Conservation (phyloP, 805 yeast species). For the Candida verbasci region DNA sequence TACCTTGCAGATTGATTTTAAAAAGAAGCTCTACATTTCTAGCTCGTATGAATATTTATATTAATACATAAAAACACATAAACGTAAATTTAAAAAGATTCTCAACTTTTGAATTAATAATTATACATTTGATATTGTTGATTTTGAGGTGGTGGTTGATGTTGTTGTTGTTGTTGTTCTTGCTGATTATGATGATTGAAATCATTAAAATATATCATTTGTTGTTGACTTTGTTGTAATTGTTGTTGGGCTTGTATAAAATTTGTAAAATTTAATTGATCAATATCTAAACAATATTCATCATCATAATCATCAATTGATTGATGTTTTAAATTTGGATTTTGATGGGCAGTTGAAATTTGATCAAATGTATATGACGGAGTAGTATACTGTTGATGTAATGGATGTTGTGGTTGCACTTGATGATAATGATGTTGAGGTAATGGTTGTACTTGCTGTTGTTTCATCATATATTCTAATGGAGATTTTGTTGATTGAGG, state of each 20-base stretch:
- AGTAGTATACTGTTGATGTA: constrained; percentile 1
- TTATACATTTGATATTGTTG: constrained; percentile 4
- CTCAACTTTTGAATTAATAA: background rate
- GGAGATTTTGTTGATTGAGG: constrained; percentile 7
- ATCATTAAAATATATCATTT: background rate
- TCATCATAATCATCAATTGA: constrained; percentile 36
- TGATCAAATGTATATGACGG: constrained; percentile 9
- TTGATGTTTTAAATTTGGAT: background rate
- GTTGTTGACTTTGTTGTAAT: constrained; percentile 3
- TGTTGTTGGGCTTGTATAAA: constrained; percentile 6
- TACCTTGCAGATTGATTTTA: too few species aligned
- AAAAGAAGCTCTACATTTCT: too few species aligned
- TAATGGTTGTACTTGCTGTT: constrained; percentile 5
- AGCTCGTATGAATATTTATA: too few species aligned
- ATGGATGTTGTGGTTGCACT: constrained; percentile 4
- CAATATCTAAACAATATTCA: constrained; percentile 40
- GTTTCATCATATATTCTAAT: constrained; percentile 1
- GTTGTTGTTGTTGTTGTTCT: too few species aligned
- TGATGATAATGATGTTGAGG: too few species aligned
- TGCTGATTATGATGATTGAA: background rate
- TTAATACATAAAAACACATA: background rate
- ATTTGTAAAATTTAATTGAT: constrained; percentile 40
- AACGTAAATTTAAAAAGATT: too few species aligned
- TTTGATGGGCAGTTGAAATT: constrained; percentile 6
- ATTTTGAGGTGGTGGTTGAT: background rate